Base-by-base conservation (phyloP, 139 green algal genomes). In the Tetraselmis striata region DNA sequence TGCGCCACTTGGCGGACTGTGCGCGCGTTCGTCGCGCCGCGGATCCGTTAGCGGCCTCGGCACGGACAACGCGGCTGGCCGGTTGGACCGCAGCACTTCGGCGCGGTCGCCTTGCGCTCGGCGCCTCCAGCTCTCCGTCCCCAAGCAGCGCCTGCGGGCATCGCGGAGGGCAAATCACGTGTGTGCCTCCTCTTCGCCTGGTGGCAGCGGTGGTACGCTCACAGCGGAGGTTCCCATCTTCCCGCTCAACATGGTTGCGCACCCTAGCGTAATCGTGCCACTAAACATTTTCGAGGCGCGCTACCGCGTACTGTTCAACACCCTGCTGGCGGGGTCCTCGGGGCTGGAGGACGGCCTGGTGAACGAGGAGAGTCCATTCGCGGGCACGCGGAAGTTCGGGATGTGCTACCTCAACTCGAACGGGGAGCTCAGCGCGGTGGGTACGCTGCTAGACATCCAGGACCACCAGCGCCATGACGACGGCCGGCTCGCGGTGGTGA, bases 281-380 rank as follows among this genome's bases (percentile, higher is more conserved):
- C 79, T 83, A 27, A 32, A 83, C 79, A 83, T 83, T 2, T 83
- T 83, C 79, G 79, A 83, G 59, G 79, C 79, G 2, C 28, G 79
- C 24, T 83, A 83, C 28, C 28, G 79, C 29, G 30, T 83, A 2
- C 79, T 83, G 2, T 83, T 83, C 79, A 83, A 23, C 79, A 83
- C 79, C 58, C 22, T 83, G 31, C 79, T 83, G 31, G 59, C 31
- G 29, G 79, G 79, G 24, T 32, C 59, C 22, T 22, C 59, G 23
- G 79, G 28, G 2, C 24, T 83, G 30, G 79, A 83, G 26, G 79
- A 83, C 23, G 79, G 79, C 28, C 79, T 83, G 31, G 79, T 58
- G 29, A 77, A 83, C 59, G 30, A n/a, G 28, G 79, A 83, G 79
- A 78, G 29, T 31, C 27, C 30, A 2, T 83, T 83, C 31, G 58